These are phyloP conservation scores for Trichoderma koningii DNA, from an alignment of 2,329 filamentous ascomycete genomes.

Conservation along the genomic window DNA sequence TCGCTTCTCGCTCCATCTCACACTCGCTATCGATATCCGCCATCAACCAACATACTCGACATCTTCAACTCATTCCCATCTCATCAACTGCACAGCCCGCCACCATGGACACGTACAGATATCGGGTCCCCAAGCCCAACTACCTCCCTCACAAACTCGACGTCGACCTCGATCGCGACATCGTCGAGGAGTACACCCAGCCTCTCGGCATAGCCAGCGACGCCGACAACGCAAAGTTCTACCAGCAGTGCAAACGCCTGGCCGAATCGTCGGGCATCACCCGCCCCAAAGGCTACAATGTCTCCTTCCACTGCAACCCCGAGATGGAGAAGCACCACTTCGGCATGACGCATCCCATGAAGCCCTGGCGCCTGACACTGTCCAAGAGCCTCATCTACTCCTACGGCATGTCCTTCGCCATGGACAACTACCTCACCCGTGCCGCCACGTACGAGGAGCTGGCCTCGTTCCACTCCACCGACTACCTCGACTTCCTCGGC, in stretches of 20 bases:
- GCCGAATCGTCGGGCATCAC: slow-evolving; percentile 69
- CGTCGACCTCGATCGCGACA: slow-evolving; percentile 52
- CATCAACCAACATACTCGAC: neutral
- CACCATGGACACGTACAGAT: slow-evolving; percentile 50
- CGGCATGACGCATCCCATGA: slow-evolving; percentile 96
- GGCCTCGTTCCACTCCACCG: slow-evolving; percentile 78
- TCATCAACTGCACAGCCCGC: neutral
- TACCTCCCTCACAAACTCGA: slow-evolving; percentile 59
- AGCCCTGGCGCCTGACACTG: slow-evolving; percentile 93
- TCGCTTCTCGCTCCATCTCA: neutral
- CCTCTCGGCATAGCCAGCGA: slow-evolving; percentile 55
- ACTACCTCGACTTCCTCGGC: slow-evolving; percentile 88
- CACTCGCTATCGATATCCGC: neutral
- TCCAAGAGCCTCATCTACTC: slow-evolving; percentile 93
- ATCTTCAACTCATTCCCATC: neutral
- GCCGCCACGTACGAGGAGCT: slow-evolving; percentile 87
- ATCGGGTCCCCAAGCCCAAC: slow-evolving; percentile 59
- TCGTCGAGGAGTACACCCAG: slow-evolving; percentile 55
- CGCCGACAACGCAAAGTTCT: slow-evolving; percentile 58
- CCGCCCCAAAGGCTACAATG: slow-evolving; percentile 80
- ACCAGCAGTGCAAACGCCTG: slow-evolving; percentile 58
- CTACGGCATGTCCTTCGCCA: slow-evolving; percentile 93
- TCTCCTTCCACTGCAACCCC: slow-evolving; percentile 94
- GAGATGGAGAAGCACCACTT: slow-evolving; percentile 97
- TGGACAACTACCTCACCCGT: slow-evolving; percentile 89